These are phyloP conservation scores for Magnusiomyces fungicola DNA, from an alignment of 1,139 yeast genomes.

Conservation along the genomic window DNA sequence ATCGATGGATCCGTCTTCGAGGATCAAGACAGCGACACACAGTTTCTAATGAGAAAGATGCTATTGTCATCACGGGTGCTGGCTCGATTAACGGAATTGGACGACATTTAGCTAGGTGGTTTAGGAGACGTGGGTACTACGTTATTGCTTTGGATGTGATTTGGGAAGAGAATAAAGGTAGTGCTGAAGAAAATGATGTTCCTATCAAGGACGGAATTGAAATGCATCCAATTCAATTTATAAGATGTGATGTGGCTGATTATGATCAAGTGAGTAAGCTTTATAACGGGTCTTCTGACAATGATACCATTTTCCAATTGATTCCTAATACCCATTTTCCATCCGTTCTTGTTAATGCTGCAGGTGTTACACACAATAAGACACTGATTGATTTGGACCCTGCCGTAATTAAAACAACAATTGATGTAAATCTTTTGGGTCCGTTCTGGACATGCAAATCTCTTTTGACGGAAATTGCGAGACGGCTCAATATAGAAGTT, in stretches of 20 bases:
- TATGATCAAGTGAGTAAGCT: slow-evolving; percentile 29
- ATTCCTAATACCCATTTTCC: slow-evolving; percentile 27
- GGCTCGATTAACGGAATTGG: slow-evolving; percentile 50
- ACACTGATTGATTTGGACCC: slow-evolving; percentile 36
- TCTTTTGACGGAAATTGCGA: slow-evolving; percentile 31
- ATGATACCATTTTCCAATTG: too few relatives aligned
- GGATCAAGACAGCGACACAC: slow-evolving; percentile 18
- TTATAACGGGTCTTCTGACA: too few relatives aligned
- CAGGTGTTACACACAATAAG: slow-evolving; percentile 55
- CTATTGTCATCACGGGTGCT: slow-evolving; percentile 59
- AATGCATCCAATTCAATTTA: slow-evolving; percentile 30
- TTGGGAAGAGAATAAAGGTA: slow-evolving; percentile 29
- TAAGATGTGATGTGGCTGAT: slow-evolving; percentile 46
- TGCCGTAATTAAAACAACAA: slow-evolving; percentile 29
- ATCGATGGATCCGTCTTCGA: slow-evolving; percentile 1
- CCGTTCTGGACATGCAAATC: slow-evolving; percentile 46
- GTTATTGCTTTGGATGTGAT: slow-evolving; percentile 46
- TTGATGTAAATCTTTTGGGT: slow-evolving; percentile 52
- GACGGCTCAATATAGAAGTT: slow-evolving; percentile 53
- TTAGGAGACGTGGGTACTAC: slow-evolving; percentile 32
- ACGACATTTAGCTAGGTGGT: slow-evolving; percentile 34
- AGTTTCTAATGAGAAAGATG: slow-evolving; percentile 22
- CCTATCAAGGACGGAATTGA: neutral
- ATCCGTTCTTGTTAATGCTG: slow-evolving; percentile 62
- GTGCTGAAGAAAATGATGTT: neutral